Evolutionary conservation across 352 stramenopile genomes (phyloP), one percentile per base, ranked within the genome.

Genomic region (Phytophthora sp.): DNA sequence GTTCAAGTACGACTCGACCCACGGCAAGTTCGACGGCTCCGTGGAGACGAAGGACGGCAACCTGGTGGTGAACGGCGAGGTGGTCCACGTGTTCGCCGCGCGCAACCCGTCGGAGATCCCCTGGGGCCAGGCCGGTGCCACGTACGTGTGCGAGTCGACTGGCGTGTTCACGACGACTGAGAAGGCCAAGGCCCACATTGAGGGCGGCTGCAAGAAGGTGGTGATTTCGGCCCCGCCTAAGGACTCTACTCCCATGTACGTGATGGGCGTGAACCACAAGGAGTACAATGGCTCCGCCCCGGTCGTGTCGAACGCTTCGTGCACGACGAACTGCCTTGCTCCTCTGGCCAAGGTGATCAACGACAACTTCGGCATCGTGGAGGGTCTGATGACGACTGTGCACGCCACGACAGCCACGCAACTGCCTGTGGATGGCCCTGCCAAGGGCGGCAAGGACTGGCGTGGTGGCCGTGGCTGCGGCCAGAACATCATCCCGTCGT

Each of bases 401-500:
- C 97, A 99, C 80, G 94, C 97, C 58, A 94, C 98, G 53, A 99
- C 97, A 50, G 96, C 97, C 33, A 99, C 96, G 66, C 97, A 99
- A 82, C 80, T 95, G 51, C 96, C 97, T 62, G 96, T 99, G 52
- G 97, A 99, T 71, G 97, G 96, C 33, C 97, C 97, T 45, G 98
- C 96, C 53, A 97, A 96, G 66, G 62, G 62, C 4, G 54, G 62
- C 36, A 99, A 99, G 81, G 97, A 99, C 89, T 99, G 97, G 97
- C 94, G 96, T 63, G 97, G 94, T 71, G 97, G 97, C 72, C 96
- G 97, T 87, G 95, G 90, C 66, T 94, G 89, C 24, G 98, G 86
- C 83, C 98, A 96, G 83, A 99, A 99, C 93, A 99, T 99, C 79
- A 99, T 99, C 74, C 97, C 97, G 29, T 98, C 87, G 52, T 98